A percentile compares a stretch with the other conserved stretches of the same genome.
Conservation (phyloP, 345 rosid species). For the Jatropha curcas region DNA sequence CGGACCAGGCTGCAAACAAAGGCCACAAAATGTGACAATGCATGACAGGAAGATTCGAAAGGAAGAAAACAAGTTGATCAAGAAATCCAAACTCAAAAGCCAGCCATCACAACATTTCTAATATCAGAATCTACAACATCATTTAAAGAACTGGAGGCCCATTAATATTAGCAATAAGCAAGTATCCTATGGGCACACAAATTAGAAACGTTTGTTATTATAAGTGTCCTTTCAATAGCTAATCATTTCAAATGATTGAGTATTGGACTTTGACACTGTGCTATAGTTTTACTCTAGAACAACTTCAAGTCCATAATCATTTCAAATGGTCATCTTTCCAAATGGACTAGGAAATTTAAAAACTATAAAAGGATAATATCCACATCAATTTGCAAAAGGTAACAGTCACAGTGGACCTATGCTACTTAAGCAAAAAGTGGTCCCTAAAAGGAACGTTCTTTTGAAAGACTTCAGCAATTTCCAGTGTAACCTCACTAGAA, state of each 20-base stretch:
- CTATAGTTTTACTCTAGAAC: no score
- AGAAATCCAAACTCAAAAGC: conserved; percentile 12
- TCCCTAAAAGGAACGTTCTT: conserved; percentile 4
- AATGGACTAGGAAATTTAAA: conserved; percentile 3
- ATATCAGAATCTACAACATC: background rate
- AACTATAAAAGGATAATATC: conserved; percentile 2
- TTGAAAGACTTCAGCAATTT: conserved; percentile 4
- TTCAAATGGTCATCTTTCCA: no score
- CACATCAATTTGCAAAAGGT: background rate
- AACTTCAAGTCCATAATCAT: no score
- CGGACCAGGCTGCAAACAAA: conserved; percentile 33
- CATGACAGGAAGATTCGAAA: conserved; percentile 8
- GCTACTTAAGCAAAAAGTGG: conserved; percentile 23
- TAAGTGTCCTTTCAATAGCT: no score
- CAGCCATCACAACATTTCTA: background rate
- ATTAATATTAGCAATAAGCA: background rate
- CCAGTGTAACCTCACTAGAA: conserved; percentile 1
- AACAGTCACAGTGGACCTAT: conserved; percentile 9
- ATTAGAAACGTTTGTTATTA: background rate
- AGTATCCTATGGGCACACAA: background rate
- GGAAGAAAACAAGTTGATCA: background rate
- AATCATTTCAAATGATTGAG: no score
- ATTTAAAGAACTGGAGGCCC: background rate
- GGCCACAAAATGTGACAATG: background rate
- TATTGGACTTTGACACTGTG: no score